Base-by-base conservation (phyloP, 2,329 filamentous ascomycete species). In the Colletotrichum sp. region DNA sequence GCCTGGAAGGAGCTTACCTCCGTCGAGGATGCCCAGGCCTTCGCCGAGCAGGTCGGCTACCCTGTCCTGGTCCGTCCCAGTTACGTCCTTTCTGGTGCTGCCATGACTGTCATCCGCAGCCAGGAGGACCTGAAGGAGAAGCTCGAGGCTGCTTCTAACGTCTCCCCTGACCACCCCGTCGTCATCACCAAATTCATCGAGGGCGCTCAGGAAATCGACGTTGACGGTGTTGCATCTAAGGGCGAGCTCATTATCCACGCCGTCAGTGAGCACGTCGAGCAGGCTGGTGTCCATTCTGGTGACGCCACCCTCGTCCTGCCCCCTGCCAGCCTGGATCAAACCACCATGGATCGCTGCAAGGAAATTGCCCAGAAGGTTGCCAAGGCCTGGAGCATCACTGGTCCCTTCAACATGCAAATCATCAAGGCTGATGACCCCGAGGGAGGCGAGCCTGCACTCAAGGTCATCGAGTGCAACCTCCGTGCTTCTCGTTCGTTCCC, bases 331-430 rank as follows among this genome's bases (percentile, higher is more conserved):
- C 92, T 98, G 28, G 94, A 98, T 78, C 89, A 94, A 79, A 87
- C 86, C 73, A 94, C 94, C 78, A 94, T 98, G 91, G 92, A 91
- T 78, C 95, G 97, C 76, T 92, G 98, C 82, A 98, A 98, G 92
- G 95, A 95, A 80, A 98, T 99, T 80, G 96, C 97, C 18, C 87
- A 96, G 85, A 98, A 98, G 91, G 96, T 99, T 68, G 97, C 97
- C 79, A 94, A 97, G 87, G 97, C 97, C 63, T 98, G 96, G 95
- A 96, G 91, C 82, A 98, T 98, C 85, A 98, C 96, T 24, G 97
- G 97, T 71, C 97, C 97, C 74, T 99, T 98, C 92, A 99, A 99
- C 91, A 98, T 99, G 96, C 97, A 99, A 84, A 98, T 99, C 86
- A 98, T 99, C 91, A 98, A 98, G 89, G 95, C 94, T 43, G 90